These are phyloP conservation scores for Daedalea quercina DNA, from an alignment of 768 basidiomycete genomes.

Conservation along the genomic window DNA sequence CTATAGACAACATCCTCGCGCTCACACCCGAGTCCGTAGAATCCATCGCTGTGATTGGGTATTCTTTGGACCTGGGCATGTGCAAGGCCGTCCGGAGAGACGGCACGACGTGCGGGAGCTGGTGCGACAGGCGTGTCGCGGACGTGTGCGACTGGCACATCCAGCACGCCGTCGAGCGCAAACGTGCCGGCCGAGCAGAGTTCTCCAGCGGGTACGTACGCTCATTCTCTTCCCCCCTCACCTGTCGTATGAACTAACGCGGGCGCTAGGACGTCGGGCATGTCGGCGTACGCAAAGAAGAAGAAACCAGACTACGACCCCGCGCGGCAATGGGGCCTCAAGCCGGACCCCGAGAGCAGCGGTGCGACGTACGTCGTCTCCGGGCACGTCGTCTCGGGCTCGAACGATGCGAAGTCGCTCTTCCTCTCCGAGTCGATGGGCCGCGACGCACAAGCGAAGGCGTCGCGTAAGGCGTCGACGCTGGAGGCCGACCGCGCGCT, in stretches of 20 bases:
- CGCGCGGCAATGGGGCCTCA: slow-evolving; percentile 66
- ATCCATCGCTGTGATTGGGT: slow-evolving; percentile 80
- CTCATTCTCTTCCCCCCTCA: not conserved
- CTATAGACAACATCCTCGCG: slow-evolving; percentile 75
- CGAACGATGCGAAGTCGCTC: slow-evolving; percentile 29
- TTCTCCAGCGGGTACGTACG: slow-evolving; percentile 70
- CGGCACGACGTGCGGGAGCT: slow-evolving; percentile 75
- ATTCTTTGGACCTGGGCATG: slow-evolving; percentile 81
- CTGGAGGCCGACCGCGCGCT: slow-evolving; percentile 58
- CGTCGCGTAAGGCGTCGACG: slow-evolving; percentile 52
- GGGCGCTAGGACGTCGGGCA: slow-evolving; percentile 59
- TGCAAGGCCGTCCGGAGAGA: slow-evolving; percentile 75
- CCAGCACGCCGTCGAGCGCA: slow-evolving; percentile 68
- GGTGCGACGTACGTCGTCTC: slow-evolving; percentile 73
- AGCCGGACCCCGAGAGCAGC: slow-evolving; percentile 37
- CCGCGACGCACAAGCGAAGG: slow-evolving; percentile 71
- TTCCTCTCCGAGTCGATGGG: slow-evolving; percentile 69
- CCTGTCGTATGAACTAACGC: not conserved
- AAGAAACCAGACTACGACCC: slow-evolving; percentile 61
- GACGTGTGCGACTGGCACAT: slow-evolving; percentile 93
- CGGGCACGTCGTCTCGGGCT: slow-evolving; percentile 64
- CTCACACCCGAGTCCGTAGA: slow-evolving; percentile 79
- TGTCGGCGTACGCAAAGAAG: slow-evolving; percentile 45
- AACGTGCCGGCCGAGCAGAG: slow-evolving; percentile 75
- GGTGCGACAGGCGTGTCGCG: slow-evolving; percentile 86